Percentiles rank a stretch among this genome's conserved stretches.
Evolutionary conservation across 495 filamentous ascomycete species (phyloP).

Genomic region (Friedmanniomyces simplex): DNA sequence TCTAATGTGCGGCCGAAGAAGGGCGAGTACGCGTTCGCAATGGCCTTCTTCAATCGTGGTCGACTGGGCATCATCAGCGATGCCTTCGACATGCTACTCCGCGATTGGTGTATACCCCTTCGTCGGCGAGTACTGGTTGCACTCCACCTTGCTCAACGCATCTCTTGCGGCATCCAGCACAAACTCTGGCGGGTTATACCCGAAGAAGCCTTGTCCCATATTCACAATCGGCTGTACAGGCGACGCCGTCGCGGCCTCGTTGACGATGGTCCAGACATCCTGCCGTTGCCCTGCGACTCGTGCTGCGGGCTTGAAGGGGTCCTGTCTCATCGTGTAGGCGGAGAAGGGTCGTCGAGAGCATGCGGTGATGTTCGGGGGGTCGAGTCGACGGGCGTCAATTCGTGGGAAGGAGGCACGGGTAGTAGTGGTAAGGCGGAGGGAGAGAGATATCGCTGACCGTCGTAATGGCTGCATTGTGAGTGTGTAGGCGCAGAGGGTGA

Average conservation of each 20-base stretch:
- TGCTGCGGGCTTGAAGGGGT: conserved; percentile 56
- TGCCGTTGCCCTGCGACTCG: conserved; percentile 73
- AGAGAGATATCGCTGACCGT: background rate
- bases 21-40: conserved; percentile 80
- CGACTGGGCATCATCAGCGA: conserved; percentile 32
- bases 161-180: conserved; percentile 84
- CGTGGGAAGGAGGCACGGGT: background rate
- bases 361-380: background rate
- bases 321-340: conserved; percentile 18
- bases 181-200: conserved; percentile 91
- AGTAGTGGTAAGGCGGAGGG: background rate
- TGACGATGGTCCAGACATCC: conserved; percentile 97
- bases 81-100: background rate
- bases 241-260: conserved; percentile 72
- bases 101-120: conserved; percentile 40
- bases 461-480: background rate
- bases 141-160: conserved; percentile 85
- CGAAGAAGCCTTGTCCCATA: conserved; percentile 96
- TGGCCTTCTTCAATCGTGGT: conserved; percentile 78
- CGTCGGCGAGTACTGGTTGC: conserved; percentile 96
- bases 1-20: conserved; percentile 70
- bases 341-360: conserved; percentile 13
- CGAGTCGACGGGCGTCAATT: background rate
- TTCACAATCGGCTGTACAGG: conserved; percentile 87
- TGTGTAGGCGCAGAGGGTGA: background rate